Evolutionary conservation across 805 yeast species (phyloP).

Genomic region (Cephaloascus albidus): DNA sequence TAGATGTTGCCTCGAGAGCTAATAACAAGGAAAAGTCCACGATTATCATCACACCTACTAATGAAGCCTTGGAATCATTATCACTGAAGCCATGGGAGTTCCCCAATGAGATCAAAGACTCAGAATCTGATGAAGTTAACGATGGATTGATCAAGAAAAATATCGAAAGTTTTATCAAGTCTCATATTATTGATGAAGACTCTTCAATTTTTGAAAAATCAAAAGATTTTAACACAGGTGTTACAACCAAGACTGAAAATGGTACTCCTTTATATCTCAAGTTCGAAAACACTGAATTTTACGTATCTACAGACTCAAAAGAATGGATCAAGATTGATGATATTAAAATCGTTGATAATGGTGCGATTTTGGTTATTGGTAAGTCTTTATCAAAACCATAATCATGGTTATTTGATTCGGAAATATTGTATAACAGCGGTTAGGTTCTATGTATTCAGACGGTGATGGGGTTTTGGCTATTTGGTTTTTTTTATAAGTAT

Average conservation of each 20-base stretch:
- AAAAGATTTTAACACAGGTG: constrained; percentile 11
- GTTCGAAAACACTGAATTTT: constrained; percentile 22
- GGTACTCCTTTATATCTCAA: constrained; percentile 25
- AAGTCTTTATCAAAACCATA: constrained; percentile 25
- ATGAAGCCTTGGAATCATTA: constrained; percentile 45
- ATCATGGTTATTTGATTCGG: not conserved
- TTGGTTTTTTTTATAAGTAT: not conserved
- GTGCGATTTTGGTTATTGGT: constrained; percentile 32
- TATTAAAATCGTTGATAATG: constrained; percentile 31
- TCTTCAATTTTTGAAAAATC: not conserved
- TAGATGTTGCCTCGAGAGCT: constrained; percentile 36
- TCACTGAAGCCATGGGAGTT: constrained; percentile 74
- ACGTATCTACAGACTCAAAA: constrained; percentile 17
- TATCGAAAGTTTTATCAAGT: constrained; percentile 45
- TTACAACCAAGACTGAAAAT: constrained; percentile 18
- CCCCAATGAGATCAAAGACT: constrained; percentile 40
- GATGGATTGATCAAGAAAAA: constrained; percentile 44
- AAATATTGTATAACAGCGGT: too few relatives aligned
- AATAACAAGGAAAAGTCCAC: constrained; percentile 31
- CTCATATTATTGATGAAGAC: constrained; percentile 41
- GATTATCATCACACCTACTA: constrained; percentile 65
- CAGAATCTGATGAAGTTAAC: constrained; percentile 25
- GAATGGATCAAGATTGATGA: constrained; percentile 21
- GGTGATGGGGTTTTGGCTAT: not conserved
- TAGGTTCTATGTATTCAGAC: too few relatives aligned